Evolutionary conservation across 2,329 filamentous ascomycete species (phyloP).

Genomic region (Phyllosticta citriasiana): DNA sequence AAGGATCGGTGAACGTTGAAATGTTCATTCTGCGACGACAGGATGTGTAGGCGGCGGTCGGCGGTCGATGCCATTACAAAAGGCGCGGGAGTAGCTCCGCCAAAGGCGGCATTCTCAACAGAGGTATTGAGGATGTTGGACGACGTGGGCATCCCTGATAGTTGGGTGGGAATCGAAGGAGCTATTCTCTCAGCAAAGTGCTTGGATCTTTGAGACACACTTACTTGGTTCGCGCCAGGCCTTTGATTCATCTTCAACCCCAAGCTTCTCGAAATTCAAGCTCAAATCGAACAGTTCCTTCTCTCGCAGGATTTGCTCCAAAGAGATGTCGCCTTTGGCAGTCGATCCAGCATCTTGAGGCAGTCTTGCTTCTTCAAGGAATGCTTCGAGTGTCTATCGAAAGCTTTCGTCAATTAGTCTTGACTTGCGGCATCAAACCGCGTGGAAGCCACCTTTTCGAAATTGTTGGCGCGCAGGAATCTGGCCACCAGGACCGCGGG

Average conservation of each 20-base stretch:
- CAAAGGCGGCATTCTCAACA: conserved; percentile 28
- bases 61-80: conserved; percentile 28
- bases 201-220: conserved; percentile 9
- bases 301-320: conserved; percentile 51
- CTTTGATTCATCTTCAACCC: conserved; percentile 31
- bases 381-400: conserved; percentile 46
- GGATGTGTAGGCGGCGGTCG: conserved; percentile 37
- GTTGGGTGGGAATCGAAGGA: conserved; percentile 33
- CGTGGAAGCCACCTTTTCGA: conserved; percentile 24
- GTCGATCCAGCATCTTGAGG: conserved; percentile 38
- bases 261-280: conserved; percentile 46
- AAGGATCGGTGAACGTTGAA: conserved; percentile 27
- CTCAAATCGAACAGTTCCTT: conserved; percentile 49
- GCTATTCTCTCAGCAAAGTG: conserved; percentile 24
- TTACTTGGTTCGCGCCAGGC: conserved; percentile 40
- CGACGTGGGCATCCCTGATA: conserved; percentile 35
- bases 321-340: conserved; percentile 39
- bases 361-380: conserved; percentile 47
- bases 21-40: conserved; percentile 26
- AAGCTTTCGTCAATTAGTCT: conserved; percentile 8
- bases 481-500: conserved; percentile 33
- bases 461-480: conserved; percentile 31
- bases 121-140: conserved; percentile 46
- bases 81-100: conserved; percentile 12
- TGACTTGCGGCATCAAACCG: neutral